Evolutionary conservation across 139 green algal species (phyloP).

Genomic region (Ulvella scutata): DNA sequence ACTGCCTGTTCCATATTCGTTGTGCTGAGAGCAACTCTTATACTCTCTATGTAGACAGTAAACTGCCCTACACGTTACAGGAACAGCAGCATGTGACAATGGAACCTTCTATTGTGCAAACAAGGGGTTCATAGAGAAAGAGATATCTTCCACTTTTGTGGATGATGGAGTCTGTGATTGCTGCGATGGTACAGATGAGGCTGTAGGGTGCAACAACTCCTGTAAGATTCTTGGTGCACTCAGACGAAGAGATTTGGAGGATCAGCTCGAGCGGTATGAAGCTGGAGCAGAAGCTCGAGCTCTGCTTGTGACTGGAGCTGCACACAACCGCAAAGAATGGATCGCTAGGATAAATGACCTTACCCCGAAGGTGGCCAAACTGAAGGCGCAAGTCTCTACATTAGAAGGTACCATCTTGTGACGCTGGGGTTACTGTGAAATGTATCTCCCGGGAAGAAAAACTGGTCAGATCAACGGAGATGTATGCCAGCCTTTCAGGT

Average conservation of each 20-base stretch:
- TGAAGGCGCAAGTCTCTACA: no score
- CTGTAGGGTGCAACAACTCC: slow-evolving; percentile 53
- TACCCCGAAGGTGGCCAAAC: no score
- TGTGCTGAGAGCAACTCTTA: no score
- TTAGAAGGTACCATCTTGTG: no score
- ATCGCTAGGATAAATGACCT: no score
- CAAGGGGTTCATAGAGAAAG: slow-evolving; percentile 34
- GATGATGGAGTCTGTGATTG: slow-evolving; percentile 91
- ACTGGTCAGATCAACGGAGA: no score
- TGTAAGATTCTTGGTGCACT: slow-evolving; percentile 20
- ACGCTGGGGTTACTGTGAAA: no score
- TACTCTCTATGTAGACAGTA: no score
- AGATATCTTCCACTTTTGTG: slow-evolving; percentile 66
- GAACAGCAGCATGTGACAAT: slow-evolving; percentile 66
- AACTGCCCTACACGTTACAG: slow-evolving; percentile 25
- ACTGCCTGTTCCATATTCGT: no score
- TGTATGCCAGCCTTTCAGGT: no score
- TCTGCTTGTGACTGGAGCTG: not conserved
- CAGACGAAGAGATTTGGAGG: not conserved
- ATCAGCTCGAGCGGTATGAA: not conserved
- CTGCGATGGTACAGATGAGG: slow-evolving; percentile 82
- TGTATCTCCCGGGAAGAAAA: no score
- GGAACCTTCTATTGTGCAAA: slow-evolving; percentile 82
- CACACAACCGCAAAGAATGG: not conserved
- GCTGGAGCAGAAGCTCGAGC: not conserved